Conservation (phyloP, 2,329 filamentous ascomycete genomes). For the Fusarium sacchari region DNA sequence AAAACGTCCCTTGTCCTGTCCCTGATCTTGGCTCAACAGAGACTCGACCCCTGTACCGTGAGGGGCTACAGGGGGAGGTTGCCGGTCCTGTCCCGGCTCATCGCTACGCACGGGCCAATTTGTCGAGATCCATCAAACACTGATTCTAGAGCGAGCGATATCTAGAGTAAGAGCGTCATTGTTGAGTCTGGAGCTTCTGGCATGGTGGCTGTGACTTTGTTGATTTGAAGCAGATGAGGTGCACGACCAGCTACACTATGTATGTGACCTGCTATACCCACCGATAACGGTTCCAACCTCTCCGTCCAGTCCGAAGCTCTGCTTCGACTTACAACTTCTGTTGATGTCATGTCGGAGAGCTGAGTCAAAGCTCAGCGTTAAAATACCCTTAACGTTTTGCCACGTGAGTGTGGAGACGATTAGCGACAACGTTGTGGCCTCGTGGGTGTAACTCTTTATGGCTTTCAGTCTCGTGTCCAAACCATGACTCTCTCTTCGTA, state of each 20-base stretch:
- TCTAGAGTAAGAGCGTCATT: constrained; percentile 35
- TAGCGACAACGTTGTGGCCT: constrained; percentile 23
- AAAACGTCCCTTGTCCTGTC: constrained; percentile 32
- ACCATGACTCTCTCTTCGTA: constrained; percentile 51
- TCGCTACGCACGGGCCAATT: constrained; percentile 39
- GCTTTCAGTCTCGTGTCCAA: constrained; percentile 36
- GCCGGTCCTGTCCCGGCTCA: constrained; percentile 29
- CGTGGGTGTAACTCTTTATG: neutral
- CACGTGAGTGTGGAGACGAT: constrained; percentile 42
- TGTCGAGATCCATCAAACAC: constrained; percentile 27
- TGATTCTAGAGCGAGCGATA: constrained; percentile 4
- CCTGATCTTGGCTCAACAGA: constrained; percentile 38
- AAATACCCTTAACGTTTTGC: constrained; percentile 7
- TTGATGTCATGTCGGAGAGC: constrained; percentile 14
- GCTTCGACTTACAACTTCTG: constrained; percentile 23
- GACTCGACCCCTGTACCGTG: constrained; percentile 29
- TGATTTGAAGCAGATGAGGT: neutral
- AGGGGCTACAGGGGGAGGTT: constrained; percentile 34
- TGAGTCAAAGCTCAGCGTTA: constrained; percentile 1
- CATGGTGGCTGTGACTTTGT: constrained; percentile 14
- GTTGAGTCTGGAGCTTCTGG: constrained; percentile 23
- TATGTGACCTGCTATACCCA: neutral
- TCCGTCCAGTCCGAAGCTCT: neutral
- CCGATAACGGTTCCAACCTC: neutral
- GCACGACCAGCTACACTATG: neutral